phyloP scores from a whole-genome alignment of 2,329 filamentous ascomycete genomes.

The Colletotrichum caudatum region DNA sequence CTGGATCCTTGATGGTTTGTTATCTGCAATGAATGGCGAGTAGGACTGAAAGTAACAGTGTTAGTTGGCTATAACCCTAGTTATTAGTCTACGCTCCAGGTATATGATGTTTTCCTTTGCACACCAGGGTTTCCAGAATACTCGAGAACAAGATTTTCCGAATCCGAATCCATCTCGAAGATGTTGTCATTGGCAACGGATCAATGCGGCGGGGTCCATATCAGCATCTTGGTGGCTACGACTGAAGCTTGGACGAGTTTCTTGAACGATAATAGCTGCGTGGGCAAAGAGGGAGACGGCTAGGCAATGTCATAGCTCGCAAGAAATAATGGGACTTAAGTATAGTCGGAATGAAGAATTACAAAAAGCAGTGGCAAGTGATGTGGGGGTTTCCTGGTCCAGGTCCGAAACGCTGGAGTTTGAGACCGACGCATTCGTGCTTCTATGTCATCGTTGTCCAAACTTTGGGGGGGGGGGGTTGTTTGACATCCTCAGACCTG shows the following conservation, averaged over 20 bases:
- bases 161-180: too few species aligned
- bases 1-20: too few species aligned
- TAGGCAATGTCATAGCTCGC: background rate
- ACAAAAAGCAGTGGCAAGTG: background rate
- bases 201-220: background rate
- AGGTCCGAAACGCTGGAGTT: background rate
- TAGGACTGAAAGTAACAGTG: too few species aligned
- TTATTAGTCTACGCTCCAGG: too few species aligned
- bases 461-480: background rate
- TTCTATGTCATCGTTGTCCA: background rate
- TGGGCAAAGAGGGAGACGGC: background rate
- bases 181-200: too few species aligned
- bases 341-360: background rate
- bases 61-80: too few species aligned
- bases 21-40: too few species aligned
- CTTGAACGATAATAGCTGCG: background rate
- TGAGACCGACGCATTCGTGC: background rate
- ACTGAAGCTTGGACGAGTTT: background rate
- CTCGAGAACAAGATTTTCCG: too few species aligned
- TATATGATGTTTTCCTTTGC: too few species aligned
- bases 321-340: background rate
- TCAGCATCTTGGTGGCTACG: background rate
- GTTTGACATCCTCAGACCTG: background rate
- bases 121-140: too few species aligned
- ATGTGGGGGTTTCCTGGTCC: background rate